Percentiles rank a stretch among this genome's conserved stretches.
phyloP scores from a whole-genome alignment of 2,329 filamentous ascomycete species.

The Ceratocystis smalleyi region DNA sequence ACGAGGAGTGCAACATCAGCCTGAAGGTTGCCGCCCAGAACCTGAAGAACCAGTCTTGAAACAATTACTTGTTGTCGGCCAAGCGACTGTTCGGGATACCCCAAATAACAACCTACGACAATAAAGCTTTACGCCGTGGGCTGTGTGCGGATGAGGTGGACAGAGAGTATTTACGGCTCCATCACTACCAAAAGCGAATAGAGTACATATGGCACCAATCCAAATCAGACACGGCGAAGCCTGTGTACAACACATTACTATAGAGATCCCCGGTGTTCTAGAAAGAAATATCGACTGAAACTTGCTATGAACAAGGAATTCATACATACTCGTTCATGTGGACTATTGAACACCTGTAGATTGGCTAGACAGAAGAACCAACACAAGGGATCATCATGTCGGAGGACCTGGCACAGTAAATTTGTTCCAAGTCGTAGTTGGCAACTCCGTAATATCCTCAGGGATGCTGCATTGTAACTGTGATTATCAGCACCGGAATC shows the following conservation, averaged over 20 bases:
- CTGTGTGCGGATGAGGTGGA: conserved; percentile 2
- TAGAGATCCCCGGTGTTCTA: conserved; percentile 13
- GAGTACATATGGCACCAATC: not conserved
- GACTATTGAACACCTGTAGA: no score
- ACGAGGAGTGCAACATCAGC: conserved; percentile 92
- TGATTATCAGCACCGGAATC: no score
- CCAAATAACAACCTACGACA: conserved; percentile 10
- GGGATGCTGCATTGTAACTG: no score
- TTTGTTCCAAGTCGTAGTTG: not conserved
- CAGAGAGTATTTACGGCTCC: not conserved
- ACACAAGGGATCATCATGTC: no score
- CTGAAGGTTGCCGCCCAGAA: conserved; percentile 46
- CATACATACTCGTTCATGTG: no score
- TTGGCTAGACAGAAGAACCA: no score
- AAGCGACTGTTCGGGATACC: conserved; percentile 5
- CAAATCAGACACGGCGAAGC: not conserved
- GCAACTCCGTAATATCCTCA: not conserved
- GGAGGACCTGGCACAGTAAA: no score
- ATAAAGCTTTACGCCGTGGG: conserved; percentile 10
- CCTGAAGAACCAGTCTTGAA: conserved; percentile 33
- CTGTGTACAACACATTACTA: conserved; percentile 17
- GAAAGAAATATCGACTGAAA: conserved; percentile 12
- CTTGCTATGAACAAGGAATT: not conserved
- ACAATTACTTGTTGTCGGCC: not conserved
- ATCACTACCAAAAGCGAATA: not conserved